phyloP scores from a whole-genome alignment of 495 filamentous ascomycete genomes.

The Penicillium crystallinum region DNA sequence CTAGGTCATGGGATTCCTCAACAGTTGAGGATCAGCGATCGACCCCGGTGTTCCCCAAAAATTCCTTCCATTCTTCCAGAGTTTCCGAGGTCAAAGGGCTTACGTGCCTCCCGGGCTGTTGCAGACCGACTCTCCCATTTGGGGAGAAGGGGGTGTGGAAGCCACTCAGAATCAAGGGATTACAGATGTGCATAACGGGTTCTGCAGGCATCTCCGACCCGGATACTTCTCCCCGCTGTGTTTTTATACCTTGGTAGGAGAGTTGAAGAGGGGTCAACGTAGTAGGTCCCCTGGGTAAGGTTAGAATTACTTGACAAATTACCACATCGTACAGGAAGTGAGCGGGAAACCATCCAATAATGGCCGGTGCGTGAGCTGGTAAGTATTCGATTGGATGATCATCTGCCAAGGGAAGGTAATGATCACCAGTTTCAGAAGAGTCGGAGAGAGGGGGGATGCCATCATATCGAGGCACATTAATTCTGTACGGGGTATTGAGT shows the following conservation, averaged over 20 bases:
- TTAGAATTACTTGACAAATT: not conserved
- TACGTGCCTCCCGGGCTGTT: not conserved
- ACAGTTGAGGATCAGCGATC: constrained; percentile 5
- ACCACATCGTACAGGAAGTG: not conserved
- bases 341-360: constrained; percentile 4
- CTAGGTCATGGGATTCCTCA: constrained; percentile 4
- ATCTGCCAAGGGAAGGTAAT: not conserved
- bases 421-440: constrained; percentile 5
- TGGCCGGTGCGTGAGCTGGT: not conserved
- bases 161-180: constrained; percentile 1
- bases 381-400: constrained; percentile 4
- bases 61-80: not conserved
- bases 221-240: not conserved
- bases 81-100: not conserved
- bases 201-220: not conserved
- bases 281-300: not conserved
- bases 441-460: constrained; percentile 1
- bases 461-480: not conserved
- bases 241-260: not conserved
- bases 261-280: not conserved
- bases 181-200: not conserved
- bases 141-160: not conserved
- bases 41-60: not conserved
- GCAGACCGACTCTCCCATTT: not conserved
- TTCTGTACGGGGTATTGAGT: not conserved